phyloP scores from a whole-genome alignment of 1,284 basidiomycete genomes.

The Heterobasidion irregulare region DNA sequence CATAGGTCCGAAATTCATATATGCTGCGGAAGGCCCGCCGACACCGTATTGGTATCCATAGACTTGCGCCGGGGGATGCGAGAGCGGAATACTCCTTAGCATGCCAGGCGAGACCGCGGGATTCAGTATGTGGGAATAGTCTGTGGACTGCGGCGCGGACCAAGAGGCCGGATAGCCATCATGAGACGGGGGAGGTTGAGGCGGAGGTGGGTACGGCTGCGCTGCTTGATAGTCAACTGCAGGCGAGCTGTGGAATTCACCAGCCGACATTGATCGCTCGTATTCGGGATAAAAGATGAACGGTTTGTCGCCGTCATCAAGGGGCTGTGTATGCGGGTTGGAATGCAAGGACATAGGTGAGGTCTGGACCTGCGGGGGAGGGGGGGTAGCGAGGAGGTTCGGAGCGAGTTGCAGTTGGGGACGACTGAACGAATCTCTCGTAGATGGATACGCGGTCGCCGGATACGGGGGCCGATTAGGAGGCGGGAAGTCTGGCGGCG shows the following conservation, averaged over 20 bases:
- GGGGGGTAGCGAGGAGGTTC: neutral
- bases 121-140: slow-evolving; percentile 10
- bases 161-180: neutral
- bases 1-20: neutral
- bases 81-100: neutral
- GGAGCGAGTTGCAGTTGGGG: neutral
- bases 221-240: neutral
- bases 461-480: neutral
- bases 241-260: neutral
- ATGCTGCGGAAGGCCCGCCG: neutral
- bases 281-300: slow-evolving; percentile 16
- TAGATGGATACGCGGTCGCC: neutral
- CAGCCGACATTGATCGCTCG: slow-evolving; percentile 2
- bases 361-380: neutral
- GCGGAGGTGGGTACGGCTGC: neutral
- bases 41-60: neutral
- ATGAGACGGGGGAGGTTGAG: neutral
- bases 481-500: neutral
- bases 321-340: neutral
- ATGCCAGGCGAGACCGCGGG: slow-evolving; percentile 9
- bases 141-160: slow-evolving; percentile 4
- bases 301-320: slow-evolving; percentile 12
- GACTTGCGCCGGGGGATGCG: neutral
- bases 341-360: neutral
- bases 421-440: too few relatives aligned